phyloP scores from a whole-genome alignment of 148 eudicot species.

The Oxyria digyna region DNA sequence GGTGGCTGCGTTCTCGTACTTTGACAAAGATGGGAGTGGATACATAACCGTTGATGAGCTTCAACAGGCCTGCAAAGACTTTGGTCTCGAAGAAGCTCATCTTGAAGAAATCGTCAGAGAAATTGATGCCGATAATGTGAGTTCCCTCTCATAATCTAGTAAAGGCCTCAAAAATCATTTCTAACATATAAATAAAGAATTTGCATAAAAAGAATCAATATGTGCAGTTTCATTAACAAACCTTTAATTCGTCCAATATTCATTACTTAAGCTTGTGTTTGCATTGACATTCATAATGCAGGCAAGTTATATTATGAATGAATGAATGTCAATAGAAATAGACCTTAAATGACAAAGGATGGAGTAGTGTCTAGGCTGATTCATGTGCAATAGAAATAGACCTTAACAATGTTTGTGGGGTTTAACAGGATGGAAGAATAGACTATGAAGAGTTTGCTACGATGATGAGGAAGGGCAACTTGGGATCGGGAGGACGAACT shows the following conservation, averaged over 20 bases:
- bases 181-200: too few species aligned
- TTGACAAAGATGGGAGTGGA: slow-evolving; percentile 16
- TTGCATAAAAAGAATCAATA: too few species aligned
- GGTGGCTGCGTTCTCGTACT: slow-evolving; percentile 11
- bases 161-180: not conserved
- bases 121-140: slow-evolving; percentile 22
- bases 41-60: slow-evolving; percentile 15
- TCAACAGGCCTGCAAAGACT: slow-evolving; percentile 15
- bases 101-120: slow-evolving; percentile 15
- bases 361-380: too few species aligned
- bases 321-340: too few species aligned
- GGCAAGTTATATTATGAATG: too few species aligned
- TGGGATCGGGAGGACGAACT: slow-evolving; percentile 49
- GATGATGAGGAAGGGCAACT: slow-evolving; percentile 71
- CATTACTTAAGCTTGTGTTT: too few species aligned
- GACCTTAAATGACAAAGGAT: too few species aligned
- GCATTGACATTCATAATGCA: too few species aligned
- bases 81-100: slow-evolving; percentile 15
- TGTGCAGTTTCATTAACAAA: too few species aligned
- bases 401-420: not conserved
- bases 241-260: too few species aligned
- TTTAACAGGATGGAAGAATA: slow-evolving; percentile 54
- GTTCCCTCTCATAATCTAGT: slow-evolving; percentile 1
- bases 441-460: slow-evolving; percentile 67
- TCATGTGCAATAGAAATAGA: too few species aligned